Base-by-base conservation (phyloP, 352 stramenopile genomes). In the Pythium dissotocum region DNA sequence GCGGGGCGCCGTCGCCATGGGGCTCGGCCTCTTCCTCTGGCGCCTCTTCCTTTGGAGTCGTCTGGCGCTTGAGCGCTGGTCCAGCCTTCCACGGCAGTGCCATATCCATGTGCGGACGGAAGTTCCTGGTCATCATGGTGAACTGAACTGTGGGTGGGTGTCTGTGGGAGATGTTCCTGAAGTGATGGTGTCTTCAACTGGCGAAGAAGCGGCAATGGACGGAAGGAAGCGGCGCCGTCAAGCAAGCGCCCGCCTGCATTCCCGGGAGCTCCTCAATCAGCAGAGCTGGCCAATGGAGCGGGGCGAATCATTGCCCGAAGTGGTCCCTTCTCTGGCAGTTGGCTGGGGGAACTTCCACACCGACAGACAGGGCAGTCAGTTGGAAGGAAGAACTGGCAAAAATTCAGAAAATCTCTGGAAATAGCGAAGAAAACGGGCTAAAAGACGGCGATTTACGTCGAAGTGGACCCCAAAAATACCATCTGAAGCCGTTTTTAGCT, bases 21-120 rank as follows among this genome's bases (percentile, higher is more conserved):
- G 40, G 40, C 55, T 55, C 35, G 14, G 42, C 38, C 16, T 73
- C 67, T 28, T 61, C 61, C 55, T 68, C 67, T 0, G 60, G 55
- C 9, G 48, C 52, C 40, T 52, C 57, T 36, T 63, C 63, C 26
- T 61, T 38, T 12, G 61, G 61, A 21, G 59, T 65, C 18, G 59
- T 58, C 24, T 51, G 59, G 1, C 59, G 46, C 40, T 24, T n/a
- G 4, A 49, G 40, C 40, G 14, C 18, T 24, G 40, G 35, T 10
- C 35, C 30, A 8, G 16, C 42, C 54, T 82, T 82, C 79, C 77
- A 85, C 24, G 63, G 52, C 57, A 68, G 38, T 10, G 58, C 42
- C 18, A 76, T 66, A 62, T 51, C 67, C 67, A 70, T 44, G 51
- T 73, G 69, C 65, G 72, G 64, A 4, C 56, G 64, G 24, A 76